A percentile compares a stretch with the other conserved stretches of the same genome.
These are phyloP conservation scores for Vanderwaltozyma tropicalis DNA, from an alignment of 805 yeast genomes.

Conservation along the genomic window DNA sequence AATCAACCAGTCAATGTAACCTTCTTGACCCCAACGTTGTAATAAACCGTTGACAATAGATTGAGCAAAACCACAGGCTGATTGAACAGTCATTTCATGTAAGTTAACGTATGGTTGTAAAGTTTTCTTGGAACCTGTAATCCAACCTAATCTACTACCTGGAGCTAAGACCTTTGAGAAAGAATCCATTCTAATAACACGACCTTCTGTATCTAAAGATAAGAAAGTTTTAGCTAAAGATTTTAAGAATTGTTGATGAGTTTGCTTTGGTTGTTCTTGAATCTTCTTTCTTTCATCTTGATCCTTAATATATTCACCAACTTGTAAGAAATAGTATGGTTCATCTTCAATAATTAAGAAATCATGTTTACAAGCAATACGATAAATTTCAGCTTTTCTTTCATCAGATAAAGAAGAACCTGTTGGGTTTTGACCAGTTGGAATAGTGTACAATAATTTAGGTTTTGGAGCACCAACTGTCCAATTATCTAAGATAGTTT, in stretches of 20 bases:
- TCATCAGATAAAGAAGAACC: constrained; percentile 73
- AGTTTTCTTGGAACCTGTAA: constrained; percentile 57
- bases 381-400: constrained; percentile 69
- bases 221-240: constrained; percentile 68
- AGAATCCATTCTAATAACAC: constrained; percentile 82
- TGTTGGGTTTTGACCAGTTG: constrained; percentile 97
- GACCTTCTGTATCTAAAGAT: constrained; percentile 72
- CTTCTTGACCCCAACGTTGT: constrained; percentile 81
- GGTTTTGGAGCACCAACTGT: constrained; percentile 55
- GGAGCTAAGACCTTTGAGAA: constrained; percentile 90
- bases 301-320: constrained; percentile 61
- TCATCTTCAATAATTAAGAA: constrained; percentile 86
- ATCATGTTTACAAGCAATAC: constrained; percentile 75
- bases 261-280: constrained; percentile 13
- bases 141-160: constrained; percentile 83
- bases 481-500: constrained; percentile 57
- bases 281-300: constrained; percentile 24
- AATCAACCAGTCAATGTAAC: constrained; percentile 83
- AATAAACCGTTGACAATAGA: constrained; percentile 59
- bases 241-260: constrained; percentile 56
- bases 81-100: constrained; percentile 74
- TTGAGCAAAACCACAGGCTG: constrained; percentile 73
- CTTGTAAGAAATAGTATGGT: constrained; percentile 93
- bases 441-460: constrained; percentile 77
- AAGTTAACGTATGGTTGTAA: constrained; percentile 58